phyloP scores from a whole-genome alignment of 768 basidiomycete genomes.

The Boletus fagicola region DNA sequence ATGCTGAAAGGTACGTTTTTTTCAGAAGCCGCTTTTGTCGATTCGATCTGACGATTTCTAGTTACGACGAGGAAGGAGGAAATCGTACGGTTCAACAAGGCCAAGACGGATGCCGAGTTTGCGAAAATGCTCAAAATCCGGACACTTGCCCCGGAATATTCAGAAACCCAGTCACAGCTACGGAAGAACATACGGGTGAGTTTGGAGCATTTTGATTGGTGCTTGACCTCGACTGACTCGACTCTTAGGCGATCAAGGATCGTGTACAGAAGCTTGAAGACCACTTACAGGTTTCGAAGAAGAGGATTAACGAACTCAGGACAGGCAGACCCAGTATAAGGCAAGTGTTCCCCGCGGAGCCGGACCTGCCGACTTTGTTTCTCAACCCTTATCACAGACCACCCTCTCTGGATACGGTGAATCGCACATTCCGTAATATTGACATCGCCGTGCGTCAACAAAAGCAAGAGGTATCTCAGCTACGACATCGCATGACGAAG shows the following conservation, averaged over 20 bases:
- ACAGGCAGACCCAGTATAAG: constrained; percentile 61
- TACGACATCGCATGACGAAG: constrained; percentile 52
- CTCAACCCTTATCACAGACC: constrained; percentile 46
- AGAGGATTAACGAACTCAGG: constrained; percentile 59
- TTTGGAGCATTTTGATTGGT: constrained; percentile 5
- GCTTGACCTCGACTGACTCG: constrained; percentile 5
- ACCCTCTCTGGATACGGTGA: constrained; percentile 82
- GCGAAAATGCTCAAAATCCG: constrained; percentile 69
- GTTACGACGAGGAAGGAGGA: constrained; percentile 84
- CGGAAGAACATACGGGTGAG: constrained; percentile 70
- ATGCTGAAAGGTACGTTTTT: constrained; percentile 60
- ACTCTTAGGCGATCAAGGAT: constrained; percentile 58
- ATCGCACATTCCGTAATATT: constrained; percentile 81
- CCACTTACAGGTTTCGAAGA: constrained; percentile 66
- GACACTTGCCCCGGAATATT: constrained; percentile 85
- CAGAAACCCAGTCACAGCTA: constrained; percentile 76
- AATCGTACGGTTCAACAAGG: constrained; percentile 73
- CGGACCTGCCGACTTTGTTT: not conserved
- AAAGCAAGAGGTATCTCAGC: constrained; percentile 47
- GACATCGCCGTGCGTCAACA: constrained; percentile 68
- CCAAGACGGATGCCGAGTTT: constrained; percentile 76
- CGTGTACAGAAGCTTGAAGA: constrained; percentile 80
- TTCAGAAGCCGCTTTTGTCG: not conserved
- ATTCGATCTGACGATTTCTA: constrained; percentile 30
- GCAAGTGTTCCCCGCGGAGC: constrained; percentile 38